Evolutionary conservation across 2,329 filamentous ascomycete genomes (phyloP), one percentile per base, ranked within the genome.

Genomic region (Pseudogymnoascus sp.): DNA sequence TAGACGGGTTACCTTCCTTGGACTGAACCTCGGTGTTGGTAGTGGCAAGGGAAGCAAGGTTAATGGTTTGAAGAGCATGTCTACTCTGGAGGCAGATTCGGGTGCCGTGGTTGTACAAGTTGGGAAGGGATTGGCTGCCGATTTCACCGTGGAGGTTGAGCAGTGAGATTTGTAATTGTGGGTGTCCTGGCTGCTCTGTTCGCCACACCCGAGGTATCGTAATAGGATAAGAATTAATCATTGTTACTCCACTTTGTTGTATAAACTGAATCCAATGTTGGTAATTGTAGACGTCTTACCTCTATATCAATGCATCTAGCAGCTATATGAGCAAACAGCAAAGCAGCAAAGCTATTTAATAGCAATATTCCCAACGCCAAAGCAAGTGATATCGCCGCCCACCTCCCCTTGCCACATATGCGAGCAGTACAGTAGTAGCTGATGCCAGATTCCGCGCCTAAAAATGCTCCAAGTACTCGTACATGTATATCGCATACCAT

Each of bases 1-100:
- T 52, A 67, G 72, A 45, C 79, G 75, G 64, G 70, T 84, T 35
- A 81, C 77, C 2, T 70, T 84, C 56, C 67, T 84, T 5, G 78
- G 79, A 0, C 3, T 65, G 21, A 34, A n/a, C 8, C 38, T 30
- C 2, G 62, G 56, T 21, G 57, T 23, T 5, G 33, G 21, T 10
- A 56, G 62, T 18, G 63, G 61, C 57, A 37, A 33, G 58, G 52
- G 58, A 61, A 60, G 7, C 58, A 59, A 38, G 59, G 23, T 33
- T 35, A 57, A 18, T 26, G 38, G 12, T 48, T 30, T 8, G 57
- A 41, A 23, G 45, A 18, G 28, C 41, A 59, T 26, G 18, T 15
- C 26, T 19, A 19, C 38, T 6, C 15, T 30, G 2, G 48, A 62
- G 61, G 55, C 23, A 5, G 48, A 33, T 18, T 61, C 41, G 4